Evolutionary conservation across 179 eudicot genomes (phyloP).

Genomic region (Heliamphora pulchella): DNA sequence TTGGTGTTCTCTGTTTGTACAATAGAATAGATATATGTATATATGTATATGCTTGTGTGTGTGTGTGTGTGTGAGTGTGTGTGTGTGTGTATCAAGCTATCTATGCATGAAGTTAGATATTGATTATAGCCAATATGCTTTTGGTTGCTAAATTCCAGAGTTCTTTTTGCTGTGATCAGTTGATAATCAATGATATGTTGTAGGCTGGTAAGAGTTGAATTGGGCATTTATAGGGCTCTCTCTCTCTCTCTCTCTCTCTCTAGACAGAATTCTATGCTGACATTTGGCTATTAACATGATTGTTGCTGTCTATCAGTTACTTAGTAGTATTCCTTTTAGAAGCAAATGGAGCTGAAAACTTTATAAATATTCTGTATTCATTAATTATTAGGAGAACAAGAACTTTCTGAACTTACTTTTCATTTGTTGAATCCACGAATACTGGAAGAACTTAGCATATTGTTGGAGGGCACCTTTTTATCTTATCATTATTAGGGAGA

Average conservation of each 20-base stretch:
- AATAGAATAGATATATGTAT: too few relatives aligned
- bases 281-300: too few relatives aligned
- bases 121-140: background rate
- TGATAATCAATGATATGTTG: background rate
- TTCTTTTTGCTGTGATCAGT: background rate
- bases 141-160: background rate
- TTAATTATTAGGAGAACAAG: background rate
- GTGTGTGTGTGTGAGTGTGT: too few relatives aligned
- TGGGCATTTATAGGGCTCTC: background rate
- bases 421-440: too few relatives aligned
- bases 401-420: background rate
- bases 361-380: background rate
- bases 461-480: background rate
- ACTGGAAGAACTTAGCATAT: too few relatives aligned
- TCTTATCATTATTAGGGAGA: background rate
- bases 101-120: background rate
- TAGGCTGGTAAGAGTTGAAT: background rate
- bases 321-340: too few relatives aligned
- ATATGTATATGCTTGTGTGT: too few relatives aligned
- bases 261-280: too few relatives aligned
- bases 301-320: too few relatives aligned
- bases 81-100: background rate
- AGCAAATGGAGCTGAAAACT: background rate
- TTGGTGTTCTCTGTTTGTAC: too few relatives aligned
- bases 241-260: background rate